phyloP scores from a whole-genome alignment of 1,139 yeast species.

The Eremothecium gossypii region DNA sequence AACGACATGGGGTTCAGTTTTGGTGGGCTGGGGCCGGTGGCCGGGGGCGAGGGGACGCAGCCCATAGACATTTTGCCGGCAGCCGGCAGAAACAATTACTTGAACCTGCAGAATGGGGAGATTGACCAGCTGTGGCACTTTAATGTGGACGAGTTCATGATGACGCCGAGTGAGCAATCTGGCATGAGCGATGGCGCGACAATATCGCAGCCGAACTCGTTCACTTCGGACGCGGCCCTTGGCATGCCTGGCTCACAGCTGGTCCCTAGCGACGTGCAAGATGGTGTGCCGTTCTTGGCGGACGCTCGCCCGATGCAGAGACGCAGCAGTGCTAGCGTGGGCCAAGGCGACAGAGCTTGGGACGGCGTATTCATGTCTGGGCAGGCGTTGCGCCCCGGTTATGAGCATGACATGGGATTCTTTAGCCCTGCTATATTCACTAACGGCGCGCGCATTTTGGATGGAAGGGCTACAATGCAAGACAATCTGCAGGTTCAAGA shows the following conservation, averaged over 20 bases:
- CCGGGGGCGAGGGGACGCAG: slow-evolving; percentile 3
- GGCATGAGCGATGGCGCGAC: slow-evolving; percentile 30
- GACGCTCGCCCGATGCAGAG: too few species aligned
- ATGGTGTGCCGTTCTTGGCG: too few species aligned
- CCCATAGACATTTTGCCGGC: slow-evolving; percentile 9
- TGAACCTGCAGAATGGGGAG: slow-evolving; percentile 31
- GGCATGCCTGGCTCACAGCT: neutral
- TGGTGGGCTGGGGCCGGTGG: neutral
- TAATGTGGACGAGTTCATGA: slow-evolving; percentile 28
- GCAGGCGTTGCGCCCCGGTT: neutral
- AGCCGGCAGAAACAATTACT: slow-evolving; percentile 1
- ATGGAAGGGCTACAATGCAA: neutral
- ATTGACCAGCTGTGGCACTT: slow-evolving; percentile 32
- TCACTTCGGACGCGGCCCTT: slow-evolving; percentile 1
- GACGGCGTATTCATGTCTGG: neutral
- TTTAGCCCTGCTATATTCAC: neutral
- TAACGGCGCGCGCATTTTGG: neutral
- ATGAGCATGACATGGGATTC: slow-evolving; percentile 3
- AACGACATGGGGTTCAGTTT: neutral
- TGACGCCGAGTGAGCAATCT: slow-evolving; percentile 23
- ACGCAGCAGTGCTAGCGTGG: neutral
- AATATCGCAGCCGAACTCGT: slow-evolving; percentile 30
- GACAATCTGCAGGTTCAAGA: neutral
- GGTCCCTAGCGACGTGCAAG: neutral
- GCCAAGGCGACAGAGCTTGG: neutral